Base-by-base conservation (phyloP, 306 rosid species). In the Mimosa pudica region DNA sequence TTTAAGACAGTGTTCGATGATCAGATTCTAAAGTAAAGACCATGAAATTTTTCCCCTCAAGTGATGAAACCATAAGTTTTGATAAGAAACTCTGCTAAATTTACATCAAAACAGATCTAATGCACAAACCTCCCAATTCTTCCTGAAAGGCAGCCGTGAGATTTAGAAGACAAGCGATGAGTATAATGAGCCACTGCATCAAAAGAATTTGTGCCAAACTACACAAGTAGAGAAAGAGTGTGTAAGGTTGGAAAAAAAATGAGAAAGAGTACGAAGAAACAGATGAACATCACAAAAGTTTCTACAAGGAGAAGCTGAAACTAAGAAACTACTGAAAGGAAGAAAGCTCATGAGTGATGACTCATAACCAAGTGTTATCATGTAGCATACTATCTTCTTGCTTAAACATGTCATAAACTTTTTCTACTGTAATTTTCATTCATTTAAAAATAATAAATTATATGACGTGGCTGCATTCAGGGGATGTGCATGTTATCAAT, bases 61-160 rank as follows among this genome's bases (percentile, higher is more conserved):
- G 41, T 77, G 54, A 20, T 33, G 55, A 76, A 60, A 71, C 3
- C 72, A 71, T 74, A 70, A 58, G 73, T 54, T 7, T 49, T 58
- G 71, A 72, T 75, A 69, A 24, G 66, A 62, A 13, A 61, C 58
- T 63, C 67, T 12, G 48, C 48, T 70, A 35, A 82, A 71, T 75
- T 57, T 20, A 66, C 63, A 76, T 51, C 36, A 10, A 47, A 74
- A 75, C 46, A 85, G 74, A 74, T 70, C 70, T 58, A 76, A 7
- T 73, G 51, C 54, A 38, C 65, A 78, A 87, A 95, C 99, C 99
- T 95, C 85, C 99, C 99, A 74, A 95, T 54, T 88, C 86, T 93
- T 63, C 98, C 99, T 9, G 77, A 86, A 71, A 95, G 73, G 75
- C 95, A 89, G 62, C 98, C 96, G 87, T 88, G 98, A 60, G 99